Evolutionary conservation across 441 rosid species (phyloP).

Genomic region (Dalechampia spathulata): DNA sequence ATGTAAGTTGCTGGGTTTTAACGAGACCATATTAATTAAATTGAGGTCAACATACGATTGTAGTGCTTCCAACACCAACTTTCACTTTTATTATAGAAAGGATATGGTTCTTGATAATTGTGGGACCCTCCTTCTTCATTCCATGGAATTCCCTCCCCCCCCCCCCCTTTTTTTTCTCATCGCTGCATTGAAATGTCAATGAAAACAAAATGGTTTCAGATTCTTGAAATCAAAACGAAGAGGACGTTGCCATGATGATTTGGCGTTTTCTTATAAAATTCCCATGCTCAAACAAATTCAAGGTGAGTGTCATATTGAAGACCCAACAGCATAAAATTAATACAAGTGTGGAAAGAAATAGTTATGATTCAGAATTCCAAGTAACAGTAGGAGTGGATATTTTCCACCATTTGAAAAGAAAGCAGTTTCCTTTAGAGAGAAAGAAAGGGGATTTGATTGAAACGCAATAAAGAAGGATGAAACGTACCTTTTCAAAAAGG

Average conservation of each 20-base stretch:
- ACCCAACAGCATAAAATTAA: no score
- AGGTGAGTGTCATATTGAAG: no score
- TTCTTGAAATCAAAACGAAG: background rate
- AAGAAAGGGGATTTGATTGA: background rate
- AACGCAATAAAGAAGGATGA: background rate
- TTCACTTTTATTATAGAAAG: background rate
- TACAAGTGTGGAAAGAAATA: no score
- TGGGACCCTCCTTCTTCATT: no score
- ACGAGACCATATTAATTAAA: background rate
- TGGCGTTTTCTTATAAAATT: background rate
- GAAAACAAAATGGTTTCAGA: background rate
- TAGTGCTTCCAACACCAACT: background rate
- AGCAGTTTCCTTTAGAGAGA: background rate
- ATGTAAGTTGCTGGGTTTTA: constrained; percentile 7
- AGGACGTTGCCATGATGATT: background rate
- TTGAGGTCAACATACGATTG: background rate
- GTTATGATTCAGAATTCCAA: no score
- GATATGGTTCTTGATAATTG: no score
- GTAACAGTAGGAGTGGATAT: background rate
- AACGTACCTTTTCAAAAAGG: constrained; percentile 2
- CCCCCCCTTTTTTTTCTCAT: no score
- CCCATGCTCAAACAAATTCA: no score
- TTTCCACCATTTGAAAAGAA: background rate
- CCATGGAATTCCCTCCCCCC: background rate
- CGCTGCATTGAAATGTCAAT: background rate